Evolutionary conservation across 805 yeast genomes (phyloP).

Genomic region (Starmerella roubikii): DNA sequence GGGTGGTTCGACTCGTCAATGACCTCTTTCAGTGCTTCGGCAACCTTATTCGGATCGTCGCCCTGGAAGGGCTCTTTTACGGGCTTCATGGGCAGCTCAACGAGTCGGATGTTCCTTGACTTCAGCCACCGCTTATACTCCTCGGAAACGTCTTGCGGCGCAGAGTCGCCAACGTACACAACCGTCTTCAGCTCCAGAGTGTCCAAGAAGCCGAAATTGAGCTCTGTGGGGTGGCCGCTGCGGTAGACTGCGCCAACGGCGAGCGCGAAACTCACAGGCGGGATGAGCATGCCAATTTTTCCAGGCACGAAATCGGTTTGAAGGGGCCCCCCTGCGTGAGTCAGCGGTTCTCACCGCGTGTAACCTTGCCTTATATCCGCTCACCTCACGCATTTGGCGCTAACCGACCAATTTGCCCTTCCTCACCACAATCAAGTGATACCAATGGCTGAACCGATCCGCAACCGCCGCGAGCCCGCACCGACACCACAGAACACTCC

Average conservation of each 20-base stretch:
- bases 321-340: too few species aligned
- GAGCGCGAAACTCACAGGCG: conserved; percentile 81
- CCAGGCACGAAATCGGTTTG: too few species aligned
- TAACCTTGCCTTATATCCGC: too few species aligned
- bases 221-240: conserved; percentile 86
- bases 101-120: conserved; percentile 38
- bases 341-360: too few species aligned
- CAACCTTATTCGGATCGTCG: conserved; percentile 46
- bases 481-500: conserved; percentile 99
- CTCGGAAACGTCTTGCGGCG: conserved; percentile 34
- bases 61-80: conserved; percentile 61
- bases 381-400: too few species aligned
- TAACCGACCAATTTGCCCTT: neutral
- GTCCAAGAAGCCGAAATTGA: conserved; percentile 65
- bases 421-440: neutral
- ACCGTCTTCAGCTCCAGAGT: conserved; percentile 63
- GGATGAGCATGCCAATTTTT: conserved; percentile 35
- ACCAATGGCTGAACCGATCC: conserved; percentile 76
- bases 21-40: conserved; percentile 26
- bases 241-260: conserved; percentile 82
- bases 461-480: conserved; percentile 58
- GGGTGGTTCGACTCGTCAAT: conserved; percentile 56
- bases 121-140: conserved; percentile 62
- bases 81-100: conserved; percentile 51
- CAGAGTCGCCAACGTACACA: conserved; percentile 45